Evolutionary conservation across 345 rosid genomes (phyloP), one percentile per base, ranked within the genome.

Genomic region (Aegle marmelos): DNA sequence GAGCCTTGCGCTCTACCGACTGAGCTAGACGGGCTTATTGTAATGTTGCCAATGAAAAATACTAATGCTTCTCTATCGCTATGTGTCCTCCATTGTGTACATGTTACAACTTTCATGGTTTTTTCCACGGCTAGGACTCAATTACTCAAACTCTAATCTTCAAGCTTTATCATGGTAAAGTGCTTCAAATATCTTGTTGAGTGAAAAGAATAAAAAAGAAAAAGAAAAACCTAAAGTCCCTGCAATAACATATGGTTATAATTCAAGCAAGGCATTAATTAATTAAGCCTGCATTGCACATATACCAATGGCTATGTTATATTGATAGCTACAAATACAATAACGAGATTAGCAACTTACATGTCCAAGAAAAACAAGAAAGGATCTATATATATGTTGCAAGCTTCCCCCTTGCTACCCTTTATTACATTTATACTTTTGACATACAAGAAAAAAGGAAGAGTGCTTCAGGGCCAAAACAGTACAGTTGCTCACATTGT

Each of bases 1-100:
- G 85, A 86, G 86, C 88, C 89, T 85, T 86, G 87, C 80, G 85
- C 89, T 81, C 84, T 78, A 81, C 84, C 78, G 70, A 79, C 84
- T 79, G 84, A 84, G 86, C 87, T 83, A 84, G 86, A 88, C 82
- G 85, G 89, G 82, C 86, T 17, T 2, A n/a, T n/a, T n/a, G n/a
- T n/a, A n/a, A n/a, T n/a, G n/a, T n/a, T n/a, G n/a, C n/a, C n/a
- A n/a, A n/a, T n/a, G n/a, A n/a, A n/a, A n/a, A n/a, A n/a, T n/a
- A n/a, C n/a, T n/a, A n/a, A n/a, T n/a, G n/a, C n/a, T n/a, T n/a
- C n/a, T n/a, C n/a, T n/a, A n/a, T n/a, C n/a, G n/a, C n/a, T n/a
- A n/a, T 45, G 0, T 3, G 50, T 0, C 17, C 4, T 45, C 4
- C 17, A 13, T 45, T 1, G 16, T 13, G 17, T 0, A 11, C 57